Conservation (phyloP, 371 early-diverging fungal genomes). For the Basidiobolus meristosporus region DNA sequence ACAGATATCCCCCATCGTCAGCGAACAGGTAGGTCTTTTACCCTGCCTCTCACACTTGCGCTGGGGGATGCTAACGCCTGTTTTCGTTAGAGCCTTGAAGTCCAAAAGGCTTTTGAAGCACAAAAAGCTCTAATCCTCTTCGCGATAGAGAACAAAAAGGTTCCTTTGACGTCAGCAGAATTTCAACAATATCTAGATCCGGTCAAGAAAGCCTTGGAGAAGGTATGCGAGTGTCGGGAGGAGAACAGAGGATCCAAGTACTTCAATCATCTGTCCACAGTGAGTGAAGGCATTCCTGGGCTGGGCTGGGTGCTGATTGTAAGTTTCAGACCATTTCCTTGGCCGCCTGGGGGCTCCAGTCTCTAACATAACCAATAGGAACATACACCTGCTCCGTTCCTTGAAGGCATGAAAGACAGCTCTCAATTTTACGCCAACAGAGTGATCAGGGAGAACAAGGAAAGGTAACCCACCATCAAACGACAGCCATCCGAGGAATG, state of each 20-base stretch:
- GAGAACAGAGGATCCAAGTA: conserved; percentile 47
- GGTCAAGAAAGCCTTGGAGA: conserved; percentile 41
- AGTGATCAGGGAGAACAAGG: conserved; percentile 75
- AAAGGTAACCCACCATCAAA: conserved; percentile 33
- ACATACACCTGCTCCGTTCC: conserved; percentile 69
- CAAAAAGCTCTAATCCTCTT: conserved; percentile 54
- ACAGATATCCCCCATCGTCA: conserved; percentile 41
- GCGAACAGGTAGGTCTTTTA: conserved; percentile 36
- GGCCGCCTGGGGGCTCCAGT: neutral
- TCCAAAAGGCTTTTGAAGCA: conserved; percentile 34
- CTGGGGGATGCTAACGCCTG: neutral
- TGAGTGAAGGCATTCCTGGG: conserved; percentile 78
- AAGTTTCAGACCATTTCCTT: conserved; percentile 8
- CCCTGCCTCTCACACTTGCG: neutral
- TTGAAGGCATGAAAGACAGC: conserved; percentile 77
- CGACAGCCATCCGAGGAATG: neutral
- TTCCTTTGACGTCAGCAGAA: conserved; percentile 24
- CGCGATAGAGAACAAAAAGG: conserved; percentile 60
- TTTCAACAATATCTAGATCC: conserved; percentile 45
- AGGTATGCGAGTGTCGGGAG: conserved; percentile 46
- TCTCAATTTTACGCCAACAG: conserved; percentile 87
- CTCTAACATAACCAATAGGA: conserved; percentile 21
- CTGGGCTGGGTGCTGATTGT: conserved; percentile 85
- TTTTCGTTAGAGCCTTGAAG: conserved; percentile 15
- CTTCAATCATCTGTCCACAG: conserved; percentile 62